Evolutionary conservation across 768 basidiomycete species (phyloP).

Genomic region (Rhizopogon rudus): DNA sequence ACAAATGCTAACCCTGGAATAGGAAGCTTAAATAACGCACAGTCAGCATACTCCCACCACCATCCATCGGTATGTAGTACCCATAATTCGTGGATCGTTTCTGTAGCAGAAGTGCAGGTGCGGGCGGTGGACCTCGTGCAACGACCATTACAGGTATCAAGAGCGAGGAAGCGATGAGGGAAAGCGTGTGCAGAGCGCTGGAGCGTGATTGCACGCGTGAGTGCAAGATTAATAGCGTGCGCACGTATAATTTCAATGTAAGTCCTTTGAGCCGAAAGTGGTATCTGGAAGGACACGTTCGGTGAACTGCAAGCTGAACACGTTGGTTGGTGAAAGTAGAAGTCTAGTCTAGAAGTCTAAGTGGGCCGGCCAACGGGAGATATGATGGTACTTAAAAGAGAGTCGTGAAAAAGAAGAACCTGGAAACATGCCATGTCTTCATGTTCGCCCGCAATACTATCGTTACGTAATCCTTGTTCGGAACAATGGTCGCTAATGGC

Average conservation of each 20-base stretch:
- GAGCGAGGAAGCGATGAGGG: conserved; percentile 8
- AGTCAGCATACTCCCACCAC: conserved; percentile 68
- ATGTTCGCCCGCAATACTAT: no score
- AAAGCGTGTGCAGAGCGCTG: neutral
- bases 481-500: neutral
- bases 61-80: conserved; percentile 50
- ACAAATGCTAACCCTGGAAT: neutral
- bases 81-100: conserved; percentile 33
- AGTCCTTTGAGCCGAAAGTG: neutral
- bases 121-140: neutral
- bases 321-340: neutral
- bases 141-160: conserved; percentile 9
- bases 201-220: neutral
- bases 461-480: neutral
- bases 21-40: conserved; percentile 37
- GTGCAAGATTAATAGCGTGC: neutral
- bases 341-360: neutral
- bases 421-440: neutral
- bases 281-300: neutral
- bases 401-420: neutral
- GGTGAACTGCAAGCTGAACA: neutral
- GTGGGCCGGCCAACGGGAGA: neutral
- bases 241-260: neutral
- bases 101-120: conserved; percentile 7
- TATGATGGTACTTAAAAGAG: neutral